These are phyloP conservation scores for Thalassiosira profunda DNA, from an alignment of 108 stramenopile species.

Conservation along the genomic window DNA sequence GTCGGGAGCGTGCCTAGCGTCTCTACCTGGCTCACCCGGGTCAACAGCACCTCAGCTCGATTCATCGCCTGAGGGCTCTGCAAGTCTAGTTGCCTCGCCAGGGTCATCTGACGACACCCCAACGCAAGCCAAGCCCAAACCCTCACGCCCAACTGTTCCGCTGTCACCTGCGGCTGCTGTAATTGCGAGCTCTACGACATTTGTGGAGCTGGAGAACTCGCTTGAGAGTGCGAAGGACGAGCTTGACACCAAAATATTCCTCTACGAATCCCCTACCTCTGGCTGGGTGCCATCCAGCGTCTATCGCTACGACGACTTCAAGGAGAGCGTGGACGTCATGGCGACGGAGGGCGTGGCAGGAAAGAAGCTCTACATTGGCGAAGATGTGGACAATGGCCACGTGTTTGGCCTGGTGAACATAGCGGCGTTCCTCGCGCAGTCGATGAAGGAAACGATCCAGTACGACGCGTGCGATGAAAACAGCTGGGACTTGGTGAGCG, in stretches of 20 bases:
- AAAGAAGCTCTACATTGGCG: conserved; percentile 18
- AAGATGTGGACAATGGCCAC: neutral
- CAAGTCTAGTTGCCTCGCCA: too few species aligned
- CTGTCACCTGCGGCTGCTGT: too few species aligned
- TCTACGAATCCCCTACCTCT: conserved; percentile 15
- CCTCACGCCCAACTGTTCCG: too few species aligned
- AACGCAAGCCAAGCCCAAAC: too few species aligned
- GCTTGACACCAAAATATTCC: conserved; percentile 12
- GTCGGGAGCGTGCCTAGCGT: conserved; percentile 16
- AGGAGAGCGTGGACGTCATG: conserved; percentile 14
- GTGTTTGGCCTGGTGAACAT: conserved; percentile 26
- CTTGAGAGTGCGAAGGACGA: neutral
- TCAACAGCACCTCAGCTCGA: too few species aligned
- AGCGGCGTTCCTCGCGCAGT: conserved; percentile 44
- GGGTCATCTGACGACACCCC: too few species aligned
- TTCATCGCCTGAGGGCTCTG: too few species aligned
- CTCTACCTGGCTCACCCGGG: too few species aligned
- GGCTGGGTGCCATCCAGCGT: conserved; percentile 21
- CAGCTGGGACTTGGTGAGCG: conserved; percentile 26
- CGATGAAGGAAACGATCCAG: conserved; percentile 52
- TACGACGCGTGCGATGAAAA: conserved; percentile 55
- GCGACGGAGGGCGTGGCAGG: conserved; percentile 4
- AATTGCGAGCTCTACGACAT: too few species aligned
- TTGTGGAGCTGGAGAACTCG: too few species aligned
- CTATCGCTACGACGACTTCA: conserved; percentile 18